Conservation (phyloP, 257 asterid species). For the Solanum ossicruentum region DNA sequence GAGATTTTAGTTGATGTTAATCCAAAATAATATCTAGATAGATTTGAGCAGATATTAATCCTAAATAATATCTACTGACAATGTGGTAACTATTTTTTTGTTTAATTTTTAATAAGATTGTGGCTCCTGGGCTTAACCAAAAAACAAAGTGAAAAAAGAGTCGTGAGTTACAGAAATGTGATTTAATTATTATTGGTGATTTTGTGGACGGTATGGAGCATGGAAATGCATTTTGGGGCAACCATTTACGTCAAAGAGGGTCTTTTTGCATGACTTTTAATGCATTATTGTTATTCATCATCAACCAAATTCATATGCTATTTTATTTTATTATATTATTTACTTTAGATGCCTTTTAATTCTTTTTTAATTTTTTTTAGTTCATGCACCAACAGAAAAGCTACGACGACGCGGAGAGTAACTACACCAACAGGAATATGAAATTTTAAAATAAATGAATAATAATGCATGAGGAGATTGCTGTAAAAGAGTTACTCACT, state of each 20-base stretch:
- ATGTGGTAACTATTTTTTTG: background rate
- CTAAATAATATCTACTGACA: background rate
- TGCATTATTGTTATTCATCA: background rate
- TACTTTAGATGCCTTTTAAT: background rate
- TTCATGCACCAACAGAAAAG: background rate
- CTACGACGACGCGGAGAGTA: background rate
- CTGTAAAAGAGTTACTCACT: background rate
- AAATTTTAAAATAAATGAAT: too few relatives aligned
- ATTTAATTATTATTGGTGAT: background rate
- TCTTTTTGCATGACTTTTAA: background rate
- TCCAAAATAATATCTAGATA: too few relatives aligned
- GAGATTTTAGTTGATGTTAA: background rate
- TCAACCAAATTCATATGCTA: background rate
- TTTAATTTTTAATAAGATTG: background rate
- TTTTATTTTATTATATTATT: background rate
- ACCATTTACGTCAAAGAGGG: background rate
- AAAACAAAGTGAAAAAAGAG: background rate
- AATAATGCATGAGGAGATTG: background rate
- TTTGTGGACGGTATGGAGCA: background rate
- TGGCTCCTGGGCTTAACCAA: background rate
- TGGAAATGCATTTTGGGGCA: background rate
- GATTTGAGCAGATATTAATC: background rate
- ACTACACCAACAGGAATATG: too few relatives aligned
- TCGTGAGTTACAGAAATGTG: background rate
- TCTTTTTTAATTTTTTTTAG: background rate